Base-by-base conservation (phyloP, 2,329 filamentous ascomycete species). In the Calonectria ilicicola region DNA sequence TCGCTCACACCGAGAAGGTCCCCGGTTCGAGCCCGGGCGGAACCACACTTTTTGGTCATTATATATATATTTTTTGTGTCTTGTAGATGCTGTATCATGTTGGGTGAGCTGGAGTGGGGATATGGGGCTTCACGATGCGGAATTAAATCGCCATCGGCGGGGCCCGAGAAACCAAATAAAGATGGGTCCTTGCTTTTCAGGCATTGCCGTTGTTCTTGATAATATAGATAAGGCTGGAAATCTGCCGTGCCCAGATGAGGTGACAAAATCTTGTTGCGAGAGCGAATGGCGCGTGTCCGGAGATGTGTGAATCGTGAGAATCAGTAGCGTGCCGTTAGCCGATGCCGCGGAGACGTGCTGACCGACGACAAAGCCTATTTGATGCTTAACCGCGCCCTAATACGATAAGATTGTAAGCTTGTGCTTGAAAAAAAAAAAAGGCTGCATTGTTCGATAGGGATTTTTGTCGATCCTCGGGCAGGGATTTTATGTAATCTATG, bases 1-100 rank as follows among this genome's bases (percentile, higher is more conserved):
- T 71, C 69, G 69, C 47, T 71, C 64, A 71, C 69, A 71, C 69
- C 64, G 69, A 71, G 69, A 71, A 67, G 64, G 69, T 71, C 69
- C 58, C 69, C 69, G 69, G 69, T 71, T 71, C 69, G 69, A 71
- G 46, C 69, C 69, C 69, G 69, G 69, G 69, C 64, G 69, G 64
- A 71, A 71, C 64, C 69, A 71, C 40, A 40, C 21, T 64, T 70
- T 66, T 69, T 56, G 38, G 38, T 19, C 21, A 14, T 12, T 40
- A 29, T 23, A 60, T 71, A 12, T 26, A 42, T 10, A n/a, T 60
- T 42, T 66, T 35, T 32, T 60, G 38, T 5, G 19, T 23, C 51
- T 46, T 32, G 53, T 53, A 21, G 63, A 63, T 53, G 63, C 26
- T 14, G 38, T 35, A 15, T 58, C 27, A 23, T 60, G 46, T 49